Base-by-base conservation (phyloP, 2,329 filamentous ascomycete species). In the Paraconiothyrium brasiliense region DNA sequence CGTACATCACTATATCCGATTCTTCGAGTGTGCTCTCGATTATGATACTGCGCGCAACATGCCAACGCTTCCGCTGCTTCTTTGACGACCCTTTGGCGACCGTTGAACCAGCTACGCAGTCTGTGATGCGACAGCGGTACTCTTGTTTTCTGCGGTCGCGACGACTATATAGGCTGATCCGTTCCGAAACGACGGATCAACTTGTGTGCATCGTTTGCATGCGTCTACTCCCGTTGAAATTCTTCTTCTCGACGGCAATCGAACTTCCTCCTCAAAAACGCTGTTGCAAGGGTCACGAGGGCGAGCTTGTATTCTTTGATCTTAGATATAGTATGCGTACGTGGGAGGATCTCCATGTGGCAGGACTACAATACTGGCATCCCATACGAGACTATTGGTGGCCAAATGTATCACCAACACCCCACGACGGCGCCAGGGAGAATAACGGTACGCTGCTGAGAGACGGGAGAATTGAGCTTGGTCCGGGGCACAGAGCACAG, bases 11-110 rank as follows among this genome's bases (percentile, higher is more conserved):
- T 13, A 3, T 24, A 24, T 46, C 4, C 20, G 20, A 46, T 8
- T 24, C n/a, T 22, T 22, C n/a, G 10, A 46, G 4, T 10, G 43
- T 22, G 11, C n/a, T 46, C 2, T 46, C 20, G 10, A 46, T 46
- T 9, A 46, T 46, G 43, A 24, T 24, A 2, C 11, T 46, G n/a
- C 43, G 43, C 10, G 43, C 43, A 13, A 46, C 20, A 22, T 46
- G 43, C 43, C 43, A 13, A 20, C 43, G 43, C 43, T 46, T 46
- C 20, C 43, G 43, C 43, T 46, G 20, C 20, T 46, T 46, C 39
- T 46, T 46, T 13, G 43, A 46, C 20, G 43, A 46, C 7, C 43
- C 43, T 46, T 20, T 46, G 9, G 43, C 43, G 43, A 46, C 43
- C n/a, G 20, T 46, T 11, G 43, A 46, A 4, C 43, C 43, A 46